Evolutionary conservation across 306 rosid genomes (phyloP).

Genomic region (Fragaria ananassa): DNA sequence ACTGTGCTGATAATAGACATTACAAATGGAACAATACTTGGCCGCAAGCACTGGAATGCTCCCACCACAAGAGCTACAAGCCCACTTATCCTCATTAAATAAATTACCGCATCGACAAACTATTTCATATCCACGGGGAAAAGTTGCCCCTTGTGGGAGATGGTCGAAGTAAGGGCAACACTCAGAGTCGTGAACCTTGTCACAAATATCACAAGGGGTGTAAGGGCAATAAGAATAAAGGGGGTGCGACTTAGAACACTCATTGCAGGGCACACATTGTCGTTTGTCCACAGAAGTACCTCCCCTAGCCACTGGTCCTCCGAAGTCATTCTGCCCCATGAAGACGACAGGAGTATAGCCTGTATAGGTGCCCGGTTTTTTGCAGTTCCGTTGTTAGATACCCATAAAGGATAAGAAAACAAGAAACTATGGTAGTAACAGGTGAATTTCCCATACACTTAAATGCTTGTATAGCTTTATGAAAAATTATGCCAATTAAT

Average conservation of each 20-base stretch:
- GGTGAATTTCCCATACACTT: not conserved
- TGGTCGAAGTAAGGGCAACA: not conserved
- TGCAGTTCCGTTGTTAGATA: not conserved
- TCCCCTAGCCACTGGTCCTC: too few relatives aligned
- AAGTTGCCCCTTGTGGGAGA: not conserved
- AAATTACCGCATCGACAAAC: not conserved
- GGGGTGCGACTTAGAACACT: not conserved
- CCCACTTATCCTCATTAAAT: not conserved
- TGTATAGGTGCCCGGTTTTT: not conserved
- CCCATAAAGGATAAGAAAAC: not conserved
- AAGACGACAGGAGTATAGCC: not conserved
- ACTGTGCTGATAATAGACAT: too few relatives aligned
- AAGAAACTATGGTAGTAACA: too few relatives aligned
- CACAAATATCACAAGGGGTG: not conserved
- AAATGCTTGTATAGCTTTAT: too few relatives aligned
- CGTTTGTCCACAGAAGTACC: not conserved
- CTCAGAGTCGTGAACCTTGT: not conserved
- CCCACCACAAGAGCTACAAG: not conserved
- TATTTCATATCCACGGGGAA: not conserved
- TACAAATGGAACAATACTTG: too few relatives aligned
- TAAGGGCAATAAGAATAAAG: not conserved
- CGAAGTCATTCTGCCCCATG: not conserved
- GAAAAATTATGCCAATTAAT: too few relatives aligned
- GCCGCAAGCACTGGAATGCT: too few relatives aligned
- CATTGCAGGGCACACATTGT: not conserved